Evolutionary conservation across 306 rosid genomes (phyloP), one percentile per base, ranked within the genome.

Genomic region (Prunus fruticosa): DNA sequence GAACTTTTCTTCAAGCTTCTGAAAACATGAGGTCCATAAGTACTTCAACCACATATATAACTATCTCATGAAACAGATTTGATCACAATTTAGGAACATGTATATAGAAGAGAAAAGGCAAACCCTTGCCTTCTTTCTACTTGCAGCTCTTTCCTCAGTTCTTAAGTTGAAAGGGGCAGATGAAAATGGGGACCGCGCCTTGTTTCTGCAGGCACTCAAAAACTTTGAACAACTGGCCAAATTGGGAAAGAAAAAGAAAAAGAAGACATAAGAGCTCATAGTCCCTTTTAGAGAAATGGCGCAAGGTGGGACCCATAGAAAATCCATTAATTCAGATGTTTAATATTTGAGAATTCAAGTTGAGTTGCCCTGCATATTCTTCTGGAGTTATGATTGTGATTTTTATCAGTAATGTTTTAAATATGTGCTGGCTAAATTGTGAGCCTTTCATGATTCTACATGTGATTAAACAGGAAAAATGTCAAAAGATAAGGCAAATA

Each of bases 1-100:
- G 93, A 95, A 95, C 78, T 92, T 92, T 76, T 90, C 97, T 86
- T 95, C 97, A 15, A 95, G 99, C 80, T 89, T 95, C 99, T 95
- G 85, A 34, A 90, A 72, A 28, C 65, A 64, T 28, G 67, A 53
- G 64, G 75, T 20, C 47, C 34, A 69, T 72, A 57, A 65, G 60
- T 34, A 28, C 32, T 15, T 22, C 79, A 1, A 58, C 46, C 38
- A 68, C 30, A 52, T 8, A 20, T 27, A 28, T 5, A 65, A 4
- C 20, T 11, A 66, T 47, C 54, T 66, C 61, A 25, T 71, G 41
- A 79, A 68, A 22, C 20, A 20, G 41, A 73, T 50, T 28, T 28
- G n/a, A 74, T 22, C 52, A 38, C 50, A 67, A 28, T n/a, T 23
- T 10, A 2, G 32, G 16, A 46, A 53, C 75, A 76, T 43, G 49